A percentile compares a stretch with the other conserved stretches of the same genome.
These are phyloP conservation scores for Neurospora sp. DNA, from an alignment of 495 filamentous ascomycete species.

Conservation along the genomic window DNA sequence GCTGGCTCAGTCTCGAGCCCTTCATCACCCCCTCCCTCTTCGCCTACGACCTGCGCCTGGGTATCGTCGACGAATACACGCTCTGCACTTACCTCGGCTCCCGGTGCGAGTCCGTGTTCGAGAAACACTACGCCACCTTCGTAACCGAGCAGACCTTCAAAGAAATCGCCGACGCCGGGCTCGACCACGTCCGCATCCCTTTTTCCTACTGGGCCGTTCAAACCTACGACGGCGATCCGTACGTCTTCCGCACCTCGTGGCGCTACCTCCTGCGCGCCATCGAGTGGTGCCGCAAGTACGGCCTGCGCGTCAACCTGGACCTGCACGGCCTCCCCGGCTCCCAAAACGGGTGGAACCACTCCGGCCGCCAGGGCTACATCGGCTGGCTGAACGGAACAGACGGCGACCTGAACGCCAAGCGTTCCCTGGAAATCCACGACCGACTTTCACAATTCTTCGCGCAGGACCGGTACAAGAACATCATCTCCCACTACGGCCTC, in stretches of 20 bases:
- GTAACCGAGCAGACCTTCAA: slow-evolving; percentile 72
- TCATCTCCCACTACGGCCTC: slow-evolving; percentile 75
- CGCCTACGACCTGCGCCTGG: slow-evolving; percentile 49
- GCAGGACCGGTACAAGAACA: slow-evolving; percentile 73
- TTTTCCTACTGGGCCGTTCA: slow-evolving; percentile 93
- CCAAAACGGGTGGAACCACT: slow-evolving; percentile 89
- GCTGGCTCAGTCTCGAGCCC: slow-evolving; percentile 90
- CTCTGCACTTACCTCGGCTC: slow-evolving; percentile 59
- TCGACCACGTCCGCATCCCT: slow-evolving; percentile 92
- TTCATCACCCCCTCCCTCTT: slow-evolving; percentile 95
- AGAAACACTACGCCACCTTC: slow-evolving; percentile 85
- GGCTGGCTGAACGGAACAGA: slow-evolving; percentile 71
- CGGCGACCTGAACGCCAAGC: slow-evolving; percentile 54
- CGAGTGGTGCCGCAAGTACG: slow-evolving; percentile 89
- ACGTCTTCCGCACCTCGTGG: slow-evolving; percentile 80
- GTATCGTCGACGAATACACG: slow-evolving; percentile 83
- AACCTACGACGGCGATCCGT: slow-evolving; percentile 79
- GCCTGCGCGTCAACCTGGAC: slow-evolving; percentile 88
- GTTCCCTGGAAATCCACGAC: slow-evolving; percentile 73
- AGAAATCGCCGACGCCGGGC: slow-evolving; percentile 75
- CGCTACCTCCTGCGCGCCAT: slow-evolving; percentile 87
- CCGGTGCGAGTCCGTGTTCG: slow-evolving; percentile 50
- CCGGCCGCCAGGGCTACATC: slow-evolving; percentile 60
- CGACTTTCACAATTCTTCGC: slow-evolving; percentile 75
- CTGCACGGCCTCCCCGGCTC: slow-evolving; percentile 77